These are phyloP conservation scores for Fusarium sp. DNA, from an alignment of 2,329 filamentous ascomycete genomes.

Conservation along the genomic window DNA sequence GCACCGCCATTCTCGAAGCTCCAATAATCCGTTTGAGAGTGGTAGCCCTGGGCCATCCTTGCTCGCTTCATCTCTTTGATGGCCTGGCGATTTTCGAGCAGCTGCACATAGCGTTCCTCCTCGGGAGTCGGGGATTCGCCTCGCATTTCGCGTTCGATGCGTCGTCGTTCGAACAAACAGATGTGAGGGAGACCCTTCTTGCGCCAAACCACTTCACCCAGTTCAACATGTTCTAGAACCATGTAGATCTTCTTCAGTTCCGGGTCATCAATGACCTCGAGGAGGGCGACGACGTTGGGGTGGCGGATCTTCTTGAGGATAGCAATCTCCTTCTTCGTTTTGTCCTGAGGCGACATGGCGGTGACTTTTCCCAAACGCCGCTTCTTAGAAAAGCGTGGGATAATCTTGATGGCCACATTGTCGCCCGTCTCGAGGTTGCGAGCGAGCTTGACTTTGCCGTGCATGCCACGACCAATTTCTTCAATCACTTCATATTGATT, in stretches of 20 bases:
- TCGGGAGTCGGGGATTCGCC: conserved; percentile 72
- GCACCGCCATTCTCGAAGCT: conserved; percentile 84
- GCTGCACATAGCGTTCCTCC: conserved; percentile 73
- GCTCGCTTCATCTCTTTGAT: conserved; percentile 71
- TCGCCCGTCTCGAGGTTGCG: conserved; percentile 82
- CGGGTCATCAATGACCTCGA: conserved; percentile 98
- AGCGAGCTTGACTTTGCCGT: conserved; percentile 97
- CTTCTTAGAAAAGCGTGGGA: conserved; percentile 94
- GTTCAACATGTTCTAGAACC: conserved; percentile 93
- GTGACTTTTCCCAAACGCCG: conserved; percentile 89
- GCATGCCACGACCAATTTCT: conserved; percentile 94
- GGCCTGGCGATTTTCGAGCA: conserved; percentile 72
- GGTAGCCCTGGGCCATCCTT: conserved; percentile 66
- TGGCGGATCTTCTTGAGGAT: conserved; percentile 99
- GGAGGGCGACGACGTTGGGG: conserved; percentile 93
- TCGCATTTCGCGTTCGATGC: conserved; percentile 81
- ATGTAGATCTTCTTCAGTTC: conserved; percentile 98
- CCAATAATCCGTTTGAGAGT: conserved; percentile 79
- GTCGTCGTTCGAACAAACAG: conserved; percentile 84
- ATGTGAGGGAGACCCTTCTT: conserved; percentile 90
- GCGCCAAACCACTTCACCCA: conserved; percentile 95
- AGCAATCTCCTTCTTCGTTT: conserved; percentile 95
- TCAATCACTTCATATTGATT: conserved; percentile 98
- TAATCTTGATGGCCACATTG: conserved; percentile 98
- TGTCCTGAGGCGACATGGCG: conserved; percentile 76